Evolutionary conservation across 345 rosid species (phyloP), one percentile per base, ranked within the genome.

Genomic region (Eucalyptus polyanthemos): DNA sequence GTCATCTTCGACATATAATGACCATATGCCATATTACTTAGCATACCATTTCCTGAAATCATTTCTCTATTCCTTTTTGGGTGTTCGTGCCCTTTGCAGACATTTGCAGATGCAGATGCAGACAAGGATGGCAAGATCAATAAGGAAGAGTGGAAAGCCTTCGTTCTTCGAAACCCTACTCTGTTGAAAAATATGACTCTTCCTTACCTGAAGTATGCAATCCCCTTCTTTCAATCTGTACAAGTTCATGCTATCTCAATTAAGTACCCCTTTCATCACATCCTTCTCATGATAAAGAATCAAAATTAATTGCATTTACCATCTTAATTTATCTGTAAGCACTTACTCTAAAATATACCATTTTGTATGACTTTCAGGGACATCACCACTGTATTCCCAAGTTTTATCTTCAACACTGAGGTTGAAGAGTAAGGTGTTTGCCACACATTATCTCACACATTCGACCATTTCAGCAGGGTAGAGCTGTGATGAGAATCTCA

Each of bases 111-210:
- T 88, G 96, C 94, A 54, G 96, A 95, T 90, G 89, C 89, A 0
- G 95, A 95, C 50, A 89, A 89, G 91, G 97, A 96, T 67, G 98
- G 98, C 72, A 95, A 85, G 91, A 96, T 96, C 86, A 91, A 90
- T 89, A 92, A 93, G 90, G 96, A 95, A 60, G 96, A 96, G 56
- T 96, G 97, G 97, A 96, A 93, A 83, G 93, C 40, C 5, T 96
- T 95, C 89, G 96, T 86, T 51, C 34, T 90, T 87, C 92, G 90
- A 87, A 92, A 96, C 90, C 97, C 98, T 15, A 83, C 91, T 80
- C 91, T 96, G 58, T 90, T 96, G 93, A 94, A 92, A 92, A 95
- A 95, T 89, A 95, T 95, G 97, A 96, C 98, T 89, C 96, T 96
- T 90, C 96, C 96, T 87, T 94, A 94, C n/a, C 87, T 96, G 86